Conservation (phyloP, 73 alveolate genomes). For the Effrenium voratum region DNA sequence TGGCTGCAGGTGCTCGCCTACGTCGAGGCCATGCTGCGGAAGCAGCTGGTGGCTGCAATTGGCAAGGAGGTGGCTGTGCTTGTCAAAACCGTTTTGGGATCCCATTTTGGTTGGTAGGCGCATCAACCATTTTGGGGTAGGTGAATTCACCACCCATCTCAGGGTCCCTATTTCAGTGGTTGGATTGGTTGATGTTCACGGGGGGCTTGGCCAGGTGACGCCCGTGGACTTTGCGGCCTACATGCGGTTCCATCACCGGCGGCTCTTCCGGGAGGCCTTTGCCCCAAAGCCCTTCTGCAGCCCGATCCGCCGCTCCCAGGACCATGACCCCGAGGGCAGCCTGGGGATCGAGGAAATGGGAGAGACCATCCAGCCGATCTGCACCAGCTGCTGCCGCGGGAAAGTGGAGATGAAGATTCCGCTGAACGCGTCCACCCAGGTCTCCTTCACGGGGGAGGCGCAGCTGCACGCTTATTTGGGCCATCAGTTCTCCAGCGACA, state of each 20-base stretch:
- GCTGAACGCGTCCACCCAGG: slow-evolving; percentile 16
- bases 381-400: too few species aligned
- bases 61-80: slow-evolving; percentile 70
- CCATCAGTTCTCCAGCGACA: slow-evolving; percentile 53
- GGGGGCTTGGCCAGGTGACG: neutral
- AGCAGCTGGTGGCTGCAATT: slow-evolving; percentile 61
- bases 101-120: too few species aligned
- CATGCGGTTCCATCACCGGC: neutral
- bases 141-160: too few species aligned
- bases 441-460: slow-evolving; percentile 28
- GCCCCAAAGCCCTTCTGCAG: slow-evolving; percentile 29
- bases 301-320: slow-evolving; percentile 37
- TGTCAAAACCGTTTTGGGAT: too few species aligned
- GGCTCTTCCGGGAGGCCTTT: slow-evolving; percentile 9
- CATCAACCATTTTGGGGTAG: too few species aligned
- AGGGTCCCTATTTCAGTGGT: too few species aligned
- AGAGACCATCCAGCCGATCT: too few species aligned
- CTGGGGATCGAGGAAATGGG: too few species aligned
- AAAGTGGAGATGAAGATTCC: neutral
- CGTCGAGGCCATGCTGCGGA: slow-evolving; percentile 36
- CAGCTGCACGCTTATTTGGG: slow-evolving; percentile 73
- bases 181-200: too few species aligned
- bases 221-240: neutral
- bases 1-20: too few species aligned
- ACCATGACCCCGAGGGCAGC: slow-evolving; percentile 21